Evolutionary conservation across 176 grass and related monocot species (phyloP), one percentile per base, ranked within the genome.

Genomic region (Alopecurus myosuroides): DNA sequence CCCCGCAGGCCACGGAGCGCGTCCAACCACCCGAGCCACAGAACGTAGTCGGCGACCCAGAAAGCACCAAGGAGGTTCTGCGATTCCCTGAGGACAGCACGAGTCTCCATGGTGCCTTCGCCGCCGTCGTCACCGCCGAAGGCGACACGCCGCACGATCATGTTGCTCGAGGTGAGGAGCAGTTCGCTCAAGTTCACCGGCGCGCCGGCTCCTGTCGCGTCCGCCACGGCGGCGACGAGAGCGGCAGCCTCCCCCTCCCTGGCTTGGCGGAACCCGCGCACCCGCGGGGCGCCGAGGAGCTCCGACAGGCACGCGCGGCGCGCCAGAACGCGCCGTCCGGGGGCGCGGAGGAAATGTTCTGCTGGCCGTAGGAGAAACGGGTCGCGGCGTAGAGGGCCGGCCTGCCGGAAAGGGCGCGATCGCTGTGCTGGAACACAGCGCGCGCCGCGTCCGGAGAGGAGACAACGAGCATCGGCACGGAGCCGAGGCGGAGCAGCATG

Each of bases 401-500:
- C 13, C 94, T 80, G 12, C 83, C 82, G 5, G 85, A 94, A 85
- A 97, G 39, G 14, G 81, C 71, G 42, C 81, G 74, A 44, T 94
- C 92, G 74, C 92, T 88, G 71, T 14, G 28, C 46, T 79, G 80
- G 79, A 94, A 81, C 79, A 60, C 29, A 3, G 79, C 83, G 29
- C 85, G 88, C 19, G 76, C 49, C 52, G 89, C 85, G 61, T 69
- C 87, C 41, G 73, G 73, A 51, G 92, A 79, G 85, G 92, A 97
- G 20, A 97, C 82, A 8, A 97, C 63, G 25, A 97, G 76, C 19
- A 87, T 74, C 25, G 83, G 85, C 50, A 90, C 75, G 36, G 80
- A 88, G 78, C 92, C 92, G 48, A 94, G 82, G 58, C 77, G 94
- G 66, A 97, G 94, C 44, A 88, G 82, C 87, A 97, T 97, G 48